phyloP scores from a whole-genome alignment of 2,329 filamentous ascomycete genomes.

The Aspergillus sp. region DNA sequence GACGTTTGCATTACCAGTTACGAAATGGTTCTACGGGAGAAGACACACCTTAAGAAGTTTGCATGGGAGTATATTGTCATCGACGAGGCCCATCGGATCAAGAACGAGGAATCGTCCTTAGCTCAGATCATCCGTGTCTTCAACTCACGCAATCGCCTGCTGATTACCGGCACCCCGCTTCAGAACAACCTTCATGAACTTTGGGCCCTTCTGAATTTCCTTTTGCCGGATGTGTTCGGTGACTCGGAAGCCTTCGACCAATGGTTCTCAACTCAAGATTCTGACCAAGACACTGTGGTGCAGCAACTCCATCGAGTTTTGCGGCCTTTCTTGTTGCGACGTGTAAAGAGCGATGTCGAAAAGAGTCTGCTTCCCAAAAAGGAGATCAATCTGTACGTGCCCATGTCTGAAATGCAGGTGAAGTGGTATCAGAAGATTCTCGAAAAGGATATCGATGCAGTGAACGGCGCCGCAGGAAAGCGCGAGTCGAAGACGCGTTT shows the following conservation, averaged over 20 bases:
- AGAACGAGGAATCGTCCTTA: slow-evolving; percentile 96
- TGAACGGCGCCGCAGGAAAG: slow-evolving; percentile 93
- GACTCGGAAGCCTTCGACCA: slow-evolving; percentile 95
- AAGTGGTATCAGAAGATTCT: slow-evolving; percentile 99
- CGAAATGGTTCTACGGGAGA: slow-evolving; percentile 96
- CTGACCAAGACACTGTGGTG: slow-evolving; percentile 90
- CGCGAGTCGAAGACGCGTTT: slow-evolving; percentile 95
- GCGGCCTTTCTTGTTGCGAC: slow-evolving; percentile 85
- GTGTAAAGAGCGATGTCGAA: slow-evolving; percentile 96
- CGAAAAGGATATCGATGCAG: slow-evolving; percentile 97
- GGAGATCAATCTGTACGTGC: slow-evolving; percentile 92
- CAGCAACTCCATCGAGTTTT: slow-evolving; percentile 91
- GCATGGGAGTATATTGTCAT: slow-evolving; percentile 99
- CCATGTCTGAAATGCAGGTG: slow-evolving; percentile 98
- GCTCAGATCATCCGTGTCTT: slow-evolving; percentile 95
- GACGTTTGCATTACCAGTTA: slow-evolving; percentile 98
- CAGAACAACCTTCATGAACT: slow-evolving; percentile 98
- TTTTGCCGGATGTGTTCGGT: slow-evolving; percentile 96
- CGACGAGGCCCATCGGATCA: slow-evolving; percentile 96
- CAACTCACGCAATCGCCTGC: slow-evolving; percentile 85
- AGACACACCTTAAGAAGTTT: slow-evolving; percentile 91
- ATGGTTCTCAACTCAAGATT: slow-evolving; percentile 89
- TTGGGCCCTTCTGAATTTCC: slow-evolving; percentile 94
- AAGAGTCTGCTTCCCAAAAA: slow-evolving; percentile 97
- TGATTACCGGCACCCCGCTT: slow-evolving; percentile 93